phyloP scores from a whole-genome alignment of 2,329 filamentous ascomycete genomes.

The Davidsoniella virescens region DNA sequence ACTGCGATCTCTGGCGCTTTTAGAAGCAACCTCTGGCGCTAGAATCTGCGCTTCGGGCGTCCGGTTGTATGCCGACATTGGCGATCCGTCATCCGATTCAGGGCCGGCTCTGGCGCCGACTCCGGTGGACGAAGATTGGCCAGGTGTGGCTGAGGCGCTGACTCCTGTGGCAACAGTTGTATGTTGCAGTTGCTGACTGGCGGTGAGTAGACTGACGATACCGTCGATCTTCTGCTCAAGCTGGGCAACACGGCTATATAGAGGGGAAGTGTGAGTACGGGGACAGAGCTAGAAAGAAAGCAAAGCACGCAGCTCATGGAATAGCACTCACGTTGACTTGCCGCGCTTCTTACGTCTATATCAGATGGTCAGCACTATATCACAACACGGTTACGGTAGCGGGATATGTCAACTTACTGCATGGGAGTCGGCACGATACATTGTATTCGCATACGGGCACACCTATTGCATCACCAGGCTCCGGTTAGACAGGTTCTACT shows the following conservation, averaged over 20 bases:
- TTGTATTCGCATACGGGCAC: constrained; percentile 20
- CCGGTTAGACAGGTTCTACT: too few species aligned
- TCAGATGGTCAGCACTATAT: not conserved
- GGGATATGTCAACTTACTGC: constrained; percentile 13
- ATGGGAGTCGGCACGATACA: constrained; percentile 21
- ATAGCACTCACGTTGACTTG: constrained; percentile 21
- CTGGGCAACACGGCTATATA: constrained; percentile 21
- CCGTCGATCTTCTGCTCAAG: constrained; percentile 26
- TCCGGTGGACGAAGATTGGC: not conserved
- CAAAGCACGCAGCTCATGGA: too few species aligned
- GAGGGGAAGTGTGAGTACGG: not conserved
- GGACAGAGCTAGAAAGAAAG: not conserved
- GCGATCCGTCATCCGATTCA: not conserved
- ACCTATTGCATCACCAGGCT: constrained; percentile 16
- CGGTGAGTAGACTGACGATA: constrained; percentile 17
- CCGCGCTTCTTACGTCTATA: constrained; percentile 20
- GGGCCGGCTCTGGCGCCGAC: not conserved
- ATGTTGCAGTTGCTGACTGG: constrained; percentile 5
- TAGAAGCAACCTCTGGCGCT: not conserved
- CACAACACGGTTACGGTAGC: not conserved
- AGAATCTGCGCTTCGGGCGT: not conserved
- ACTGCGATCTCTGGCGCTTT: not conserved
- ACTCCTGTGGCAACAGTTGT: not conserved
- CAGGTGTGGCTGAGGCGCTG: not conserved
- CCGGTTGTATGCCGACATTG: not conserved